Conservation (phyloP, 306 rosid species). For the Castanea sativa region DNA sequence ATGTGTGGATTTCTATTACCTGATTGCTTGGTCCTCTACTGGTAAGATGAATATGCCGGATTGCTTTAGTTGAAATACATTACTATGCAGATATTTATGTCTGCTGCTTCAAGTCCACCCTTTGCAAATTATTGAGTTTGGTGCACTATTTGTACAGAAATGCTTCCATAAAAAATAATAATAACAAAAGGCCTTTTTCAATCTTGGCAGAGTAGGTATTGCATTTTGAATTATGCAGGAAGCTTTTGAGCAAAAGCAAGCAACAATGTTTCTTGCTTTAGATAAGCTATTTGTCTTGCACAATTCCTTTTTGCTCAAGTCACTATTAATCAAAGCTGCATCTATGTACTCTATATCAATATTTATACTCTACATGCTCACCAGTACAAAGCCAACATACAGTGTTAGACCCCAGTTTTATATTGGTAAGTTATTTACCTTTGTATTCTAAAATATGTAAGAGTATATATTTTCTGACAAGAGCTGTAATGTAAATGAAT, state of each 20-base stretch:
- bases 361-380: constrained; percentile 65
- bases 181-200: too few species aligned
- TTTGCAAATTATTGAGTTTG: too few species aligned
- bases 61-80: too few species aligned
- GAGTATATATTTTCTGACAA: not conserved
- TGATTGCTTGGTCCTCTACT: too few species aligned
- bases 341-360: constrained; percentile 48
- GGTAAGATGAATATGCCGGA: too few species aligned
- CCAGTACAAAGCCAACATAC: constrained; percentile 81
- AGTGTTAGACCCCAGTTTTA: constrained; percentile 65
- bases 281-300: constrained; percentile 71
- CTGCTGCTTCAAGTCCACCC: too few species aligned
- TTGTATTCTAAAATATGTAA: not conserved
- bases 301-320: constrained; percentile 70
- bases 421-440: constrained; percentile 36
- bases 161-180: too few species aligned
- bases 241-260: constrained; percentile 78
- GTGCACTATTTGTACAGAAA: too few species aligned
- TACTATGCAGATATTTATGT: too few species aligned
- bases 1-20: too few species aligned
- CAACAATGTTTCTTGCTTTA: constrained; percentile 65
- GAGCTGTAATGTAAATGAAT: not conserved
- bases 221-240: constrained; percentile 33
- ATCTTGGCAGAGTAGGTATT: too few species aligned
- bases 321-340: constrained; percentile 66